Base-by-base conservation (phyloP, 2,329 filamentous ascomycete species). In the Penicillium expansum region DNA sequence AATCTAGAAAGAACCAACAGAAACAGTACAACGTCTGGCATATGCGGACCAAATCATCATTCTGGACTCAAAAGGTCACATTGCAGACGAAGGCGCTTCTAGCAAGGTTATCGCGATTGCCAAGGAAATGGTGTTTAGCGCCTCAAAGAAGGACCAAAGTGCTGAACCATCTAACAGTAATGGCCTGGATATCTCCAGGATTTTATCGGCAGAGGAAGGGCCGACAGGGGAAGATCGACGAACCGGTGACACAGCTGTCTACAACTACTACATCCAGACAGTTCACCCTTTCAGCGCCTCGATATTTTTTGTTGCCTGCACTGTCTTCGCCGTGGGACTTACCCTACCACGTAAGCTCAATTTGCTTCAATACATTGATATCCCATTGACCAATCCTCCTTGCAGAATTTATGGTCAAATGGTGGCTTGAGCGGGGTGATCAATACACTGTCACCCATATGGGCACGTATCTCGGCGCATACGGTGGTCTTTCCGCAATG, bases 41-140 rank as follows among this genome's bases (percentile, higher is more conserved):
- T 52, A 52, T 29, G 76, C 79, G 2, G 74, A 81, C 43, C 76
- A 80, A 33, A 76, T 83, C 8, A 75, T 83, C 38, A 78, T 76
- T 0, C 72, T 84, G 0, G 74, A 73, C 27, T 27, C 29, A 4
- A 29, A 42, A 8, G 49, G 49, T 9, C 39, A n/a, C 18, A 35
- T 52, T 37, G 38, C 29, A 29, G 38, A 52, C 16, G 20, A 49
- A 16, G 47, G 47, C 10, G 11, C 47, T 39, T 29, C 24, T 3
- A 16, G 4, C 4, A 20, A 39, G 16, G 18, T 49, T 4, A 22
- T 16, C 13, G 32, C 32, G 14, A 33, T 14, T 10, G 24, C 14
- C 24, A 24, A 37, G 13, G 13, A 39, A n/a, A 18, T 35, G 32
- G 11, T n/a, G 6, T 48, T 24, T 37, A 37, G 20, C 20, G 10